A percentile compares a stretch with the other conserved stretches of the same genome.
Conservation (phyloP, 768 basidiomycete species). For the Kwoniella botswanensis region DNA sequence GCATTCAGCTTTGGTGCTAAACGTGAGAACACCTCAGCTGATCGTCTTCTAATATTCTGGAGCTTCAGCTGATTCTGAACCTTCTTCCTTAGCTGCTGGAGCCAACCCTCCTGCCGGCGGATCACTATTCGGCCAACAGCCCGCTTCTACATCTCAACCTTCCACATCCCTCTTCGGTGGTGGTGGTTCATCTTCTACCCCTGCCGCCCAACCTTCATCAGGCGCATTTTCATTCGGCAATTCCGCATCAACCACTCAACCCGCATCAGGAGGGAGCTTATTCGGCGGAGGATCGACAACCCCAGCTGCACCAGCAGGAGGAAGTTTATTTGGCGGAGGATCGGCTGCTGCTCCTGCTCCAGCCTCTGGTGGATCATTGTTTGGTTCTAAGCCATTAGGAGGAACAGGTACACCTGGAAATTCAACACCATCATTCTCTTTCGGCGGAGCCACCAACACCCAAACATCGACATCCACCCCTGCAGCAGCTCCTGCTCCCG, state of each 20-base stretch:
- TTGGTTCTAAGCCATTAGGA: constrained; percentile 23
- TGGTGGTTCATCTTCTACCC: background rate
- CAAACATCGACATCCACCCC: constrained; percentile 16
- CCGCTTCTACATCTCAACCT: constrained; percentile 12
- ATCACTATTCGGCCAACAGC: constrained; percentile 29
- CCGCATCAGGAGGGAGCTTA: constrained; percentile 15
- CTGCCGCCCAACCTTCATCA: constrained; percentile 19
- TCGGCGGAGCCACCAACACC: constrained; percentile 16
- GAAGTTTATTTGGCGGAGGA: constrained; percentile 30
- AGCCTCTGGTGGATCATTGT: constrained; percentile 19
- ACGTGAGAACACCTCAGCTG: constrained; percentile 16
- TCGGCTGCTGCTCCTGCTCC: constrained; percentile 16
- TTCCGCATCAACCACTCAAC: constrained; percentile 13
- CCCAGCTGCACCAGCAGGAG: constrained; percentile 11
- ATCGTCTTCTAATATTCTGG: background rate
- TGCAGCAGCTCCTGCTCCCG: constrained; percentile 17
- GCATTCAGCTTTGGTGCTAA: constrained; percentile 36
- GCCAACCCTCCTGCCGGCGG: constrained; percentile 29
- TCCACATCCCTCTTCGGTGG: constrained; percentile 29
- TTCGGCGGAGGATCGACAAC: constrained; percentile 22
- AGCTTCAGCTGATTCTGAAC: constrained; percentile 1
- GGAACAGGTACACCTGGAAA: constrained; percentile 14
- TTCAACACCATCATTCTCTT: constrained; percentile 24
- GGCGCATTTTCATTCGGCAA: constrained; percentile 27
- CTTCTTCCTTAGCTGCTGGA: constrained; percentile 16